Conservation (phyloP, 2,329 filamentous ascomycete genomes). For the Sclerotinia sclerotiorum region DNA sequence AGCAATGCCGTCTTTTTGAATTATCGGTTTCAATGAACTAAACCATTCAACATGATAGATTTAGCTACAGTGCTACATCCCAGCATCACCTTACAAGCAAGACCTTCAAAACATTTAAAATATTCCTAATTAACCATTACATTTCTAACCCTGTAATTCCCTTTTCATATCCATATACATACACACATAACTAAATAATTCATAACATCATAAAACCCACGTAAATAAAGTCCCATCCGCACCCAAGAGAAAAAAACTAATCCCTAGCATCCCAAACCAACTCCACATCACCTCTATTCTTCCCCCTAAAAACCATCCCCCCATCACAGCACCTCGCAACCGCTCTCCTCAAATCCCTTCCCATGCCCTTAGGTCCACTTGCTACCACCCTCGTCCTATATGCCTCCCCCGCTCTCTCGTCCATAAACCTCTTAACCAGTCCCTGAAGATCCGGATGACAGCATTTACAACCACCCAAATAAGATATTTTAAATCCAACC, state of each 20-base stretch:
- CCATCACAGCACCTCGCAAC: conserved; percentile 56
- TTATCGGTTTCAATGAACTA: no score
- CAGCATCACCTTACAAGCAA: no score
- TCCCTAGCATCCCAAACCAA: conserved; percentile 59
- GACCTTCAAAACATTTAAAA: no score
- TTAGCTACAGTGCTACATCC: no score
- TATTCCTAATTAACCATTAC: no score
- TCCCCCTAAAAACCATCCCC: conserved; percentile 53
- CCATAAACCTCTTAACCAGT: conserved; percentile 52
- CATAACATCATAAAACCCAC: no score
- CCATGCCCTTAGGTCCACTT: conserved; percentile 61
- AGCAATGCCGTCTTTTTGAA: no score
- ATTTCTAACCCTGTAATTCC: no score
- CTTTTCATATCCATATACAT: no score
- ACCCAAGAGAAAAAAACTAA: conserved; percentile 15
- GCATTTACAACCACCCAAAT: conserved; percentile 1
- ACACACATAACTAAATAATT: no score
- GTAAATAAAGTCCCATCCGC: no score
- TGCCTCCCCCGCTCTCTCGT: conserved; percentile 42
- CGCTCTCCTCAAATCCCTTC: conserved; percentile 54
- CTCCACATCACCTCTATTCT: conserved; percentile 55
- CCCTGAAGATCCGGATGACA: conserved; percentile 29
- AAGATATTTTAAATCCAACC: neutral
- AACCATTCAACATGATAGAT: no score
- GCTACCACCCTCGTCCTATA: conserved; percentile 58